These are phyloP conservation scores for Peribolospora baueri DNA, from an alignment of 768 basidiomycete genomes.

Conservation along the genomic window DNA sequence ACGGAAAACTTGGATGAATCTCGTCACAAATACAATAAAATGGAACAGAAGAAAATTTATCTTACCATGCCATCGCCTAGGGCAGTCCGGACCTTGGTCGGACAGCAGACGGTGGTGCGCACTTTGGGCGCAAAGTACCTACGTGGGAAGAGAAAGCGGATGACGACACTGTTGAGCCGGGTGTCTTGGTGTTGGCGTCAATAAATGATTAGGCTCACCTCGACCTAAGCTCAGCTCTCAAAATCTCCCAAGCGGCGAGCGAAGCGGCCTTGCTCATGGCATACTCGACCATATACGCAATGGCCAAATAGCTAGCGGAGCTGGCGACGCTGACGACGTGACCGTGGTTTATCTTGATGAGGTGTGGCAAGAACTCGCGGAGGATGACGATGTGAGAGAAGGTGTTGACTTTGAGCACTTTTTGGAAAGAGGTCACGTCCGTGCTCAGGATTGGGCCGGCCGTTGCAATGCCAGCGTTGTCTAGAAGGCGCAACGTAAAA, in stretches of 20 bases:
- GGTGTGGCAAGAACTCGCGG: conserved; percentile 8
- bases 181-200: too few species aligned
- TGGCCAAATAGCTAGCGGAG: conserved; percentile 3
- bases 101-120: conserved; percentile 7
- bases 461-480: conserved; percentile 9
- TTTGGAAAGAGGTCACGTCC: conserved; percentile 2
- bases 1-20: neutral
- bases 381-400: conserved; percentile 5
- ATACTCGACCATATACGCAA: conserved; percentile 7
- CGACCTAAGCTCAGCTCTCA: conserved; percentile 5
- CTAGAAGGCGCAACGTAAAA: neutral
- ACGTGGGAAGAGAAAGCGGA: neutral
- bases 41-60: neutral
- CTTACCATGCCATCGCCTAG: conserved; percentile 7
- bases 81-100: conserved; percentile 7
- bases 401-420: conserved; percentile 8
- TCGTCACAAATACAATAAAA: too few species aligned
- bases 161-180: too few species aligned
- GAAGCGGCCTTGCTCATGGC: conserved; percentile 5
- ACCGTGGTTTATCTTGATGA: conserved; percentile 3
- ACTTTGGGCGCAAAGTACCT: conserved; percentile 9
- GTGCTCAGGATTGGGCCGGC: conserved; percentile 7
- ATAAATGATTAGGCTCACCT: neutral
- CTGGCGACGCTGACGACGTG: conserved; percentile 8
- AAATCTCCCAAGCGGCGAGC: conserved; percentile 5